Percentiles rank a stretch among this genome's conserved stretches.
These are phyloP conservation scores for Brettanomyces nanus DNA, from an alignment of 805 yeast species.

Conservation along the genomic window DNA sequence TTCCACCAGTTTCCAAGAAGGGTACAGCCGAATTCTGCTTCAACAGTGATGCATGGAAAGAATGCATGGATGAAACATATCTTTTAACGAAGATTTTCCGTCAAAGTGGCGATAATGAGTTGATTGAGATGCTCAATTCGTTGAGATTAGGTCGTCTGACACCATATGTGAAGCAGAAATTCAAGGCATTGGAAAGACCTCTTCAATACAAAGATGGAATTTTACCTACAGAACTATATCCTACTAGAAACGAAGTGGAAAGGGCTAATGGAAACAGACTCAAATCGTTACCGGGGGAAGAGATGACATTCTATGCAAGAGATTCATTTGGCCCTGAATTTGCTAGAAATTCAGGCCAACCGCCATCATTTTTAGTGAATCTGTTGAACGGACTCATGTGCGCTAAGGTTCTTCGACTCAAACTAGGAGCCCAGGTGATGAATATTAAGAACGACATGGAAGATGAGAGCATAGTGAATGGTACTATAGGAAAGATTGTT, in stretches of 20 bases:
- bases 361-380: slow-evolving; percentile 9
- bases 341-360: slow-evolving; percentile 7
- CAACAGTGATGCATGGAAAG: slow-evolving; percentile 63
- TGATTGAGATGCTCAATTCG: slow-evolving; percentile 73
- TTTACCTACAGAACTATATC: slow-evolving; percentile 81
- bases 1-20: slow-evolving; percentile 72
- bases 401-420: slow-evolving; percentile 50
- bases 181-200: slow-evolving; percentile 48
- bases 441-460: slow-evolving; percentile 60
- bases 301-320: slow-evolving; percentile 34
- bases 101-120: slow-evolving; percentile 70
- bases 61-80: slow-evolving; percentile 55
- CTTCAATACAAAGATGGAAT: slow-evolving; percentile 64
- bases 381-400: slow-evolving; percentile 53
- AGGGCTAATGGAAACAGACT: slow-evolving; percentile 55
- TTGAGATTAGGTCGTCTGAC: slow-evolving; percentile 66
- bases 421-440: slow-evolving; percentile 92
- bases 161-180: slow-evolving; percentile 36
- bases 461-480: slow-evolving; percentile 76
- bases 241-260: slow-evolving; percentile 82
- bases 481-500: slow-evolving; percentile 74
- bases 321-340: slow-evolving; percentile 26
- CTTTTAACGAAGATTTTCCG: slow-evolving; percentile 76
- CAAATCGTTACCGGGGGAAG: slow-evolving; percentile 38
- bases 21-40: slow-evolving; percentile 56